Percentiles rank a stretch among this genome's conserved stretches.
Conservation (phyloP, 345 rosid genomes). For the Cardamine chenopodiifolia region DNA sequence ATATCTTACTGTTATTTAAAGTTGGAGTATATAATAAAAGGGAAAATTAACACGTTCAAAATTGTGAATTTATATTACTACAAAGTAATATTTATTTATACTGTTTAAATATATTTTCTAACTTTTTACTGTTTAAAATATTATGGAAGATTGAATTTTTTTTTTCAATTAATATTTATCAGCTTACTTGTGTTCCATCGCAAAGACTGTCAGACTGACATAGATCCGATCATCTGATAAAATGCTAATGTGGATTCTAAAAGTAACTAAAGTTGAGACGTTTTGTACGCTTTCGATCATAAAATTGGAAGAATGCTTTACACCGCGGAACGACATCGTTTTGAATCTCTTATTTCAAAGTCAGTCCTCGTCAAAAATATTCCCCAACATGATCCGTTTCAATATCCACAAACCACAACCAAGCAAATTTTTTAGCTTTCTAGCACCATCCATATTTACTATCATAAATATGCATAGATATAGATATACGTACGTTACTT, state of each 20-base stretch:
- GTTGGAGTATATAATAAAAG: no score
- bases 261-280: neutral
- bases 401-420: slow-evolving; percentile 39
- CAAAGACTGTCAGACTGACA: neutral
- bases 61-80: no score
- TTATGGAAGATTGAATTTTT: no score
- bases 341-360: neutral
- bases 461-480: neutral
- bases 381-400: slow-evolving; percentile 23
- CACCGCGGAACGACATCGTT: neutral
- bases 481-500: neutral
- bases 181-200: neutral
- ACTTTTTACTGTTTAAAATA: no score
- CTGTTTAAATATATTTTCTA: no score
- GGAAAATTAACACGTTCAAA: no score
- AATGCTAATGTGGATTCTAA: neutral
- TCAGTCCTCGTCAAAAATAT: neutral
- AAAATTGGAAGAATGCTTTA: no score
- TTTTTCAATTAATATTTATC: no score
- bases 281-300: neutral
- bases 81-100: no score
- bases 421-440: slow-evolving; percentile 14
- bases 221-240: neutral
- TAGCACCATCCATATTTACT: slow-evolving; percentile 20
- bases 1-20: no score